Evolutionary conservation across 257 asterid genomes (phyloP), one percentile per base, ranked within the genome.

Genomic region (Nicotiana paniculata): DNA sequence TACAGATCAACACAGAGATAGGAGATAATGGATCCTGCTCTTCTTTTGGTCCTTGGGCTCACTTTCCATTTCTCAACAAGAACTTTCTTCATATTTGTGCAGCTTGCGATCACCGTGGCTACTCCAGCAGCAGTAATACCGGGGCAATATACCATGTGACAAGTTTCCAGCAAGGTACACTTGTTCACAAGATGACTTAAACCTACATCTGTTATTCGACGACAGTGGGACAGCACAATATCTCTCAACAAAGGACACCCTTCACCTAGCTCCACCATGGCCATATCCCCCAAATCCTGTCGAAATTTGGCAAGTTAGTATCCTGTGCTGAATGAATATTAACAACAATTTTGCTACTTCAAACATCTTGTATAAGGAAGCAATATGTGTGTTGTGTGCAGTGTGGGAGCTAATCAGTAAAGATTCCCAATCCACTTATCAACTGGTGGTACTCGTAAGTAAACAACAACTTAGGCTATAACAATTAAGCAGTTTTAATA

Each of bases 131-230:
- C 85, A 6, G 97, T 86, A 78, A 95, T 87, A 51, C 92, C 88
- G 0, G 95, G 95, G 89, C 99, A 95, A 69, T 89, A 92, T 48
- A 95, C 97, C 93, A 95, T 92, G 87, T 93, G 97, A 78, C 95
- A 91, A 3, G 93, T 82, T 83, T 95, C 97, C 74, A 95, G 86
- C 21, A 87, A 69, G 16, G 58, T 65, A 89, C 99, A 93, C 17
- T 78, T 90, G 8, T 76, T 86, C 39, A 86, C 95, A 28, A 95
- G 91, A 84, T 90, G 81, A 87, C 86, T 59, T 5, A 95, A 82
- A 37, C 99, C 97, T 7, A 81, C 77, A 82, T 95, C 93, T 39
- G 98, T 92, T 79, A 95, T 86, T 81, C 81, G 91, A 54, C 90
- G 97, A 84, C 99, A 95, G 69, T 95, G 98, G n/a, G 99, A 95